A percentile compares a stretch with the other conserved stretches of the same genome.
phyloP scores from a whole-genome alignment of 1,284 basidiomycete species.

The Puccinia polysora region DNA sequence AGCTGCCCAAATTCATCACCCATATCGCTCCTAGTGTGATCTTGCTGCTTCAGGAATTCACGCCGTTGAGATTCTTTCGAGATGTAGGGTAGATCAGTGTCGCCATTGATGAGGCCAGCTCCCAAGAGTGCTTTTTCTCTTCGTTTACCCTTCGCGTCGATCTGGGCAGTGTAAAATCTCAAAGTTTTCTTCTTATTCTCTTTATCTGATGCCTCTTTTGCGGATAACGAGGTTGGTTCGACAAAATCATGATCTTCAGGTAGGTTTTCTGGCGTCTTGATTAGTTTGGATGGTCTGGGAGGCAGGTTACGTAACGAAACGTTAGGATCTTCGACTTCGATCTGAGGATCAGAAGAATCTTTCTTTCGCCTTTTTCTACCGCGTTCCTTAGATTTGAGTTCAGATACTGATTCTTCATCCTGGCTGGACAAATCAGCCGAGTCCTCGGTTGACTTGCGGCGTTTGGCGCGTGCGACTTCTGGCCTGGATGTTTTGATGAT shows the following conservation, averaged over 20 bases:
- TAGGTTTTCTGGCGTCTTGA: constrained; percentile 6
- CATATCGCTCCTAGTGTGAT: constrained; percentile 47
- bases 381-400: neutral
- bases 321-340: constrained; percentile 39
- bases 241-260: constrained; percentile 64
- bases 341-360: neutral
- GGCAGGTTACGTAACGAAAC: constrained; percentile 15
- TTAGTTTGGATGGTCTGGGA: constrained; percentile 6
- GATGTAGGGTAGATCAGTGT: constrained; percentile 78
- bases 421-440: constrained; percentile 6
- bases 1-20: constrained; percentile 46
- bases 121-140: constrained; percentile 58
- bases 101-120: constrained; percentile 57
- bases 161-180: constrained; percentile 78
- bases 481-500: neutral
- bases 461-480: neutral
- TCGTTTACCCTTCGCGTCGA: constrained; percentile 64
- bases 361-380: constrained; percentile 22
- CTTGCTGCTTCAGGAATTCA: constrained; percentile 56
- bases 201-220: constrained; percentile 75
- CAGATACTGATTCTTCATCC: neutral
- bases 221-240: constrained; percentile 66
- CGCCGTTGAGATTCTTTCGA: constrained; percentile 57
- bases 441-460: neutral
- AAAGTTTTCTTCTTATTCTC: constrained; percentile 69